Percentiles rank a stretch among this genome's conserved stretches.
These are phyloP conservation scores for Westerdykella ornata DNA, from an alignment of 2,329 filamentous ascomycete species.

Conservation along the genomic window DNA sequence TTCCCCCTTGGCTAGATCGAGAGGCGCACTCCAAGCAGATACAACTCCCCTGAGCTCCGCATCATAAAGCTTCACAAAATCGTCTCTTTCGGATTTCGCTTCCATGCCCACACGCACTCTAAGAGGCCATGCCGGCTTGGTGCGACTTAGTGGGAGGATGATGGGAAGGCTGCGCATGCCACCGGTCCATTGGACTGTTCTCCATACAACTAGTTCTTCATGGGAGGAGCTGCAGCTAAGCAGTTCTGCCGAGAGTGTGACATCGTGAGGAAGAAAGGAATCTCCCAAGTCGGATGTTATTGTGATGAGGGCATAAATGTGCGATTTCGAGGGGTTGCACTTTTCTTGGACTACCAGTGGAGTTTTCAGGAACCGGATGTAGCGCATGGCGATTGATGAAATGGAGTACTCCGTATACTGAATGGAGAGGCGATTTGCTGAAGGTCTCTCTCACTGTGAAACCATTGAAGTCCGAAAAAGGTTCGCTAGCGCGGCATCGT, in stretches of 20 bases:
- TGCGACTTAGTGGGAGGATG: slow-evolving; percentile 37
- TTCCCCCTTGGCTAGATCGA: slow-evolving; percentile 35
- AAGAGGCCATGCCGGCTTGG: slow-evolving; percentile 34
- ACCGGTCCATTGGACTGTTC: slow-evolving; percentile 40
- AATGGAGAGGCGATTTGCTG: neutral
- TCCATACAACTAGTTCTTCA: slow-evolving; percentile 38
- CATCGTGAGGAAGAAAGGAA: slow-evolving; percentile 50
- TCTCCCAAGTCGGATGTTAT: slow-evolving; percentile 65
- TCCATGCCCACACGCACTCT: slow-evolving; percentile 39
- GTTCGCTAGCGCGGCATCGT: too few relatives aligned
- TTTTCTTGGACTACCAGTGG: slow-evolving; percentile 45
- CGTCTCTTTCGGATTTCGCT: slow-evolving; percentile 21
- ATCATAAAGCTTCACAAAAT: slow-evolving; percentile 19
- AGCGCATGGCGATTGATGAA: slow-evolving; percentile 40
- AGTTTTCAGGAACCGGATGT: slow-evolving; percentile 62
- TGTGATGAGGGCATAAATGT: slow-evolving; percentile 46
- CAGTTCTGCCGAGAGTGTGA: slow-evolving; percentile 41
- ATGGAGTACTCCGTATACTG: neutral
- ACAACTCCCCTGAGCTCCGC: slow-evolving; percentile 43
- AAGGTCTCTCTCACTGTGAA: neutral
- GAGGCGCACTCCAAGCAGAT: slow-evolving; percentile 51
- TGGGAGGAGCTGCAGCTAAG: slow-evolving; percentile 15
- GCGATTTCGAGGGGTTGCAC: slow-evolving; percentile 6
- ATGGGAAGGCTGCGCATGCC: slow-evolving; percentile 42
- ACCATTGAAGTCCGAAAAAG: neutral